Base-by-base conservation (phyloP, 192 early-diverging fungal genomes). In the Backusella tuberculispora region DNA sequence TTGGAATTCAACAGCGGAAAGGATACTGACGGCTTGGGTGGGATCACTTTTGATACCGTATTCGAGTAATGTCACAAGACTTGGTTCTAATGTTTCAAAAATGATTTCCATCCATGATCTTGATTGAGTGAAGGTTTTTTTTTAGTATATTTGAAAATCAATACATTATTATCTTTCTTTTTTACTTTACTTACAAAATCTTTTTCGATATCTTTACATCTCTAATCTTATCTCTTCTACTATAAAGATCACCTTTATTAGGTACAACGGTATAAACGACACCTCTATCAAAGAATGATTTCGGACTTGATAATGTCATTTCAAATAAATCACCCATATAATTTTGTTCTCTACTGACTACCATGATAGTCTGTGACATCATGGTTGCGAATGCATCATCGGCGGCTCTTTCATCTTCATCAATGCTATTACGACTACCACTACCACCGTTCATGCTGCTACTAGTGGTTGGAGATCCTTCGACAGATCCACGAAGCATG, bases 301-400 rank as follows among this genome's bases (percentile, higher is more conserved):
- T 82, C 67, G 78, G 84, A 71, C 78, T 83, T 69, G 53, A 83
- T 17, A 76, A 85, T 63, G 80, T 83, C 75, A 88, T 77, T 77
- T 92, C 87, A 66, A 99, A 98, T 38, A 96, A 81, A 72, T 97
- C 95, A 17, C 89, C 88, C 56, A 97, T 87, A 74, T 94, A 96
- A 81, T 98, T 98, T 82, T 98, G 95, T 81, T 97, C 96, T 3
- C 93, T 83, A 12, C 94, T 85, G 13, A 97, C 89, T 14, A 90
- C 78, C 26, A 88, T 76, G 10, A 91, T 83, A 21, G 96, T 82
- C 40, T 89, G 85, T 7, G 76, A 69, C 17, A 95, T 81, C 41
- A 89, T 83, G 50, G 92, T 85, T 1, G 88, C 80, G 48, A 95
- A 86, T 7, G 87, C 76, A 65, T 82, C 69, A 3, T 77, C 74